These are phyloP conservation scores for Scolecobasidium constrictum DNA, from an alignment of 2,329 filamentous ascomycete species.

Conservation along the genomic window DNA sequence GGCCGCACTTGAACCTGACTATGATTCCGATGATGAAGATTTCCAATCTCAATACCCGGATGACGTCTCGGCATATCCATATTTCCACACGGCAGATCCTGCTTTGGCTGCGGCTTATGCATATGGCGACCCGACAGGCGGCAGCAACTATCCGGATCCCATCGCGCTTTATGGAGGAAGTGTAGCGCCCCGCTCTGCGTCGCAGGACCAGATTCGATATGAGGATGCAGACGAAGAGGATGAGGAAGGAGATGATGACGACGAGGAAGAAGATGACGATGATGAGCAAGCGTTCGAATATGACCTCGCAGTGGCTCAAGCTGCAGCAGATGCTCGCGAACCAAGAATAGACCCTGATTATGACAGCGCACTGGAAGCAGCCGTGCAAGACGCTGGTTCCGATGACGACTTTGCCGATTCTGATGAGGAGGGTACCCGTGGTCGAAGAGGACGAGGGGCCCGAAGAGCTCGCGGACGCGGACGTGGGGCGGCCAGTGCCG, in stretches of 20 bases:
- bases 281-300: constrained; percentile 14
- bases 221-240: constrained; percentile 1
- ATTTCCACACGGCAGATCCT: constrained; percentile 7
- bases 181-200: neutral
- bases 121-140: constrained; percentile 9
- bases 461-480: neutral
- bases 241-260: constrained; percentile 19
- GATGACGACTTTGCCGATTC: neutral
- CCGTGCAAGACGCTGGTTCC: neutral
- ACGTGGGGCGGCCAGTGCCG: neutral
- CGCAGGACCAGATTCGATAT: no score
- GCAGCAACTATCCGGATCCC: constrained; percentile 8
- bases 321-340: neutral
- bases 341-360: neutral
- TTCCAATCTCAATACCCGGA: neutral
- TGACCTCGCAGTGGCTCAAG: constrained; percentile 16
- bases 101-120: constrained; percentile 7
- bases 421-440: neutral
- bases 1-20: no score
- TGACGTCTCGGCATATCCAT: constrained; percentile 2
- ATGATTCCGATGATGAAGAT: constrained; percentile 3
- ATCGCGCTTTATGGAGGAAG: neutral
- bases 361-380: neutral
- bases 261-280: constrained; percentile 22
- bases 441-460: neutral